Conservation (phyloP, 768 basidiomycete species). For the Auriscalpium vulgare region DNA sequence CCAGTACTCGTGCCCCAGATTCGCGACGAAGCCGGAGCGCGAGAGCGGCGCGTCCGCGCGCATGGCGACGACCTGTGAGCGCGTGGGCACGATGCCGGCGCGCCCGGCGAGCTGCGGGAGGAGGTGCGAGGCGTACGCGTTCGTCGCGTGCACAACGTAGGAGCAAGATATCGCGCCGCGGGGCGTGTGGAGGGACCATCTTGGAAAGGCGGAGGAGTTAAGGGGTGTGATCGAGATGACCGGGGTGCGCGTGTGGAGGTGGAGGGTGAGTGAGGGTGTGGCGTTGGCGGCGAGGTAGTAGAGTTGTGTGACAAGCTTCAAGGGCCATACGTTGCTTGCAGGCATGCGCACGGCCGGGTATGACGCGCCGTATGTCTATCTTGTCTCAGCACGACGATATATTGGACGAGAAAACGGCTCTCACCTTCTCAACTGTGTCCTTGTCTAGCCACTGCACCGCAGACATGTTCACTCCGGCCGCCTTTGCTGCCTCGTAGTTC, state of each 20-base stretch:
- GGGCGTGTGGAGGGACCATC: constrained; percentile 53
- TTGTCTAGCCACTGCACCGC: constrained; percentile 38
- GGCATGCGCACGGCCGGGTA: constrained; percentile 45
- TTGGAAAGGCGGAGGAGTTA: constrained; percentile 6
- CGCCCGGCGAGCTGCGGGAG: constrained; percentile 59
- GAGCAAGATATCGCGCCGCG: constrained; percentile 55
- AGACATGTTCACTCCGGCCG: constrained; percentile 41
- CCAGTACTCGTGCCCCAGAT: constrained; percentile 66
- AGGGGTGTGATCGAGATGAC: constrained; percentile 37
- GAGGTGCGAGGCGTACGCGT: constrained; percentile 72
- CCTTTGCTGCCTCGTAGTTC: constrained; percentile 47
- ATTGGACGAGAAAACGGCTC: constrained; percentile 2
- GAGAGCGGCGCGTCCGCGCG: constrained; percentile 36
- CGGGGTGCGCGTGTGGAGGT: constrained; percentile 68
- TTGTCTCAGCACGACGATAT: background rate
- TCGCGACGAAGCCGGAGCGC: constrained; percentile 27
- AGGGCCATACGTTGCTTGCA: constrained; percentile 68
- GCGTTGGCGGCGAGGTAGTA: constrained; percentile 35
- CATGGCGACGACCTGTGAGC: constrained; percentile 56
- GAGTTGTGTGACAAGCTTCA: constrained; percentile 69
- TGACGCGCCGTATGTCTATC: constrained; percentile 34
- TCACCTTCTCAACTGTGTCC: constrained; percentile 41
- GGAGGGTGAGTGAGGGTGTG: constrained; percentile 32
- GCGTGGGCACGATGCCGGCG: constrained; percentile 54
- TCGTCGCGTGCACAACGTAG: constrained; percentile 80